Evolutionary conservation across 2,329 filamentous ascomycete genomes (phyloP), one percentile per base, ranked within the genome.

Genomic region (Coniochaeta sp.): DNA sequence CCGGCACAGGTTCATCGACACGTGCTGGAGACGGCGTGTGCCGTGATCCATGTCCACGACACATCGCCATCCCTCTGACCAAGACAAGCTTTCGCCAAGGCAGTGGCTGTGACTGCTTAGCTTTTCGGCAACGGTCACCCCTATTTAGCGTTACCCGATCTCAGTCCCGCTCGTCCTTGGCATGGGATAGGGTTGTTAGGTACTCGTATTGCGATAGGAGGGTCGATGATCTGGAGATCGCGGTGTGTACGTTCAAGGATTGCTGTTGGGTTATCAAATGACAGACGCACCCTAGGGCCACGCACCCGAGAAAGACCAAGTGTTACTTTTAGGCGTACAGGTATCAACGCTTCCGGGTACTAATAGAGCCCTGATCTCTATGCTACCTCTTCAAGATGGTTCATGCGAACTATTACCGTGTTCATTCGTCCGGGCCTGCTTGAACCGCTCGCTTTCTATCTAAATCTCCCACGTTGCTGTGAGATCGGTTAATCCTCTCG

Each of bases 21-120:
- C n/a, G n/a, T n/a, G n/a, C n/a, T n/a, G n/a, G n/a, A n/a, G n/a
- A n/a, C n/a, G n/a, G n/a, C n/a, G n/a, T n/a, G n/a, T n/a, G n/a
- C n/a, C n/a, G n/a, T n/a, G n/a, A n/a, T n/a, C n/a, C n/a, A n/a
- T n/a, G n/a, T n/a, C n/a, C n/a, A n/a, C n/a, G n/a, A 36, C 11
- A n/a, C 38, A 40, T 40, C 38, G 16, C 38, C 38, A 19, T 31
- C 17, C 24, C 8, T 58, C 34, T 14, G 26, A 33, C 36, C 31
- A 24, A 60, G 58, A 66, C 59, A 66, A 66, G 65, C 65, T 66
- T 66, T 66, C 58, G 65, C 65, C 65, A 66, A 66, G 64, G 14
- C 52, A 47, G 62, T 58, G 59, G 62, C 61, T 56, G 59, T 24
- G 33, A 55, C 52, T n/a, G 34, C 40, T 59, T 57, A 38, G 57